Base-by-base conservation (phyloP, 441 rosid genomes). In the Erysimum cheiri region DNA sequence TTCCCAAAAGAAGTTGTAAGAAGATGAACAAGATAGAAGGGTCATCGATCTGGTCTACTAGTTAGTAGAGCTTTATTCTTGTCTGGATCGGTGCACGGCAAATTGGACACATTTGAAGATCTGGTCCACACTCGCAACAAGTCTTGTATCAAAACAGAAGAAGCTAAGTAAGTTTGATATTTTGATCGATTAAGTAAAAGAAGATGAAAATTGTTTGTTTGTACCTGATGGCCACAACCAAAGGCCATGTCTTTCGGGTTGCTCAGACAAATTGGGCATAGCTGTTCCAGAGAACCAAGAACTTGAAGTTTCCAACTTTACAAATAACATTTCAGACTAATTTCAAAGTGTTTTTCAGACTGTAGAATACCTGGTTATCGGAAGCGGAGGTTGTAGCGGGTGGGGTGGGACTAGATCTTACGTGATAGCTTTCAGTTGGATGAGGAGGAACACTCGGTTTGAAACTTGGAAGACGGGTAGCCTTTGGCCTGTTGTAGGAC, bases 171-270 rank as follows among this genome's bases (percentile, higher is more conserved):
- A 52, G 55, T 57, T 64, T 2, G n/a, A 37, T 37, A 19, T 28
- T 53, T 1, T 10, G 4, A 24, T 26, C 40, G 32, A 53, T 56
- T 40, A n/a, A 12, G 73, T 19, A 59, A 5, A 37, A 31, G 46
- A 6, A 29, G 37, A 61, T 8, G 36, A 50, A 39, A 12, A 31
- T 7, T 54, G 40, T 69, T 1, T 22, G 74, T 46, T 52, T 26
- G 52, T 33, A 91, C 98, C 97, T 89, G 97, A 79, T 93, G 98
- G 35, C 98, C 98, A 50, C 98, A 93, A 60, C 96, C 95, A 54
- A 93, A 91, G 65, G 98, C 98, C 98, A 93, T 87, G 80, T 91
- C 83, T 84, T 93, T 93, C 11, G 74, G 78, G 72, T 80, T 88
- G 58, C 77, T 71, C 61, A 93, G 84, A 80, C 98, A 93, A 56